phyloP scores from a whole-genome alignment of 352 stramenopile genomes.

The Pythium inflatum region DNA sequence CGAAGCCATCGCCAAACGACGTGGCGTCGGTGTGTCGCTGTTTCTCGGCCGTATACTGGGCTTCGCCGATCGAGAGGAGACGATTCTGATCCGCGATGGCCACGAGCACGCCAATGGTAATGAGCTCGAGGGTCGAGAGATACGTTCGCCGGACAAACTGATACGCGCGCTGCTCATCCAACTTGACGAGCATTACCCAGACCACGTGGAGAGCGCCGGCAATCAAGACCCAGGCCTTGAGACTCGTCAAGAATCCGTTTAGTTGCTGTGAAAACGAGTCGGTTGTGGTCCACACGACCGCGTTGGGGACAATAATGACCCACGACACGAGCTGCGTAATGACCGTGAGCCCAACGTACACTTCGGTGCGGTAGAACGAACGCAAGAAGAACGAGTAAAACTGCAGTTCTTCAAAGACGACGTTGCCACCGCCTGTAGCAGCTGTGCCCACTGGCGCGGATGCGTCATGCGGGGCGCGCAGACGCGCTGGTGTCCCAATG shows the following conservation, averaged over 20 bases:
- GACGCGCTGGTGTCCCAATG: no score
- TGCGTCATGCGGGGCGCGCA: no score
- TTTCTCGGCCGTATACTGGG: slow-evolving; percentile 29
- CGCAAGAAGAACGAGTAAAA: slow-evolving; percentile 27
- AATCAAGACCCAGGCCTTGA: slow-evolving; percentile 29
- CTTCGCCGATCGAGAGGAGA: slow-evolving; percentile 24
- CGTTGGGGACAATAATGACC: slow-evolving; percentile 58
- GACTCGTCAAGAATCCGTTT: slow-evolving; percentile 44
- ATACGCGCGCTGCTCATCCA: slow-evolving; percentile 28
- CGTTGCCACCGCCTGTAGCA: no score
- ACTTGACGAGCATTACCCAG: slow-evolving; percentile 26
- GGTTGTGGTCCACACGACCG: slow-evolving; percentile 46
- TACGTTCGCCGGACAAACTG: slow-evolving; percentile 18
- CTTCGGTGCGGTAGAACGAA: slow-evolving; percentile 50
- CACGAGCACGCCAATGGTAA: slow-evolving; percentile 20
- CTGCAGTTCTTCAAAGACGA: no score
- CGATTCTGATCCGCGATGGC: slow-evolving; percentile 7
- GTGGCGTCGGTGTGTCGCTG: slow-evolving; percentile 25
- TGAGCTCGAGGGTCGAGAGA: slow-evolving; percentile 26
- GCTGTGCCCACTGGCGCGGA: no score
- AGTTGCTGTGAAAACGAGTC: slow-evolving; percentile 29
- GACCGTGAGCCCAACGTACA: slow-evolving; percentile 34
- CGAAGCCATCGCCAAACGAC: slow-evolving; percentile 1
- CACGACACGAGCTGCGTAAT: slow-evolving; percentile 48
- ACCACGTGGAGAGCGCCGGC: slow-evolving; percentile 24